Evolutionary conservation across 495 filamentous ascomycete genomes (phyloP), one percentile per base, ranked within the genome.

Genomic region (Aspergillus cavernicola): DNA sequence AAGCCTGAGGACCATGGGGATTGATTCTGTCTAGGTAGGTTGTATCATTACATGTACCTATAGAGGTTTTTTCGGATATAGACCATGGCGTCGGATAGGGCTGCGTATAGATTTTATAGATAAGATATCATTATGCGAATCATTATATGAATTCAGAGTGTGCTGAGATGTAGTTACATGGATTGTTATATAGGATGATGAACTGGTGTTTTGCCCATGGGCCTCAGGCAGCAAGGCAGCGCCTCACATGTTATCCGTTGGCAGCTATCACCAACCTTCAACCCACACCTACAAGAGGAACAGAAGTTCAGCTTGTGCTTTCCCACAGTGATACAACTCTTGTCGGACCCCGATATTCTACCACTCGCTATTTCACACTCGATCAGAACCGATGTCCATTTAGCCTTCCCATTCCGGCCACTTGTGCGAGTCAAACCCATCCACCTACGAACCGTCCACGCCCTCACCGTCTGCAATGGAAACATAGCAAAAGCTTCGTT

Each of bases 181-280:
- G n/a, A n/a, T n/a, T n/a, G n/a, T n/a, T n/a, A n/a, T n/a, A n/a
- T n/a, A n/a, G n/a, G n/a, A n/a, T n/a, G n/a, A n/a, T n/a, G n/a
- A n/a, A n/a, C n/a, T n/a, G n/a, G n/a, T n/a, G n/a, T n/a, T n/a
- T n/a, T n/a, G n/a, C n/a, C n/a, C n/a, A n/a, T n/a, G n/a, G n/a
- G 39, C 50, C 50, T 45, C 50, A 53, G 50, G 50, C 50, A 16
- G 2, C 19, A 37, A 53, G 50, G 50, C 50, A 28, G 5, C 29
- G 13, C 6, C 32, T 53, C 50, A 53, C 50, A 53, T 53, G 50
- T 45, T 40, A 53, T 13, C 29, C n/a, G n/a, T n/a, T n/a, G n/a
- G 13, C 12, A 38, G 24, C 7, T 35, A n/a, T n/a, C 31, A 33
- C 31, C 4, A n/a, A n/a, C n/a, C n/a, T n/a, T n/a, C n/a, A n/a